Evolutionary conservation across 768 basidiomycete species (phyloP).

Genomic region (Hericium alpestre): DNA sequence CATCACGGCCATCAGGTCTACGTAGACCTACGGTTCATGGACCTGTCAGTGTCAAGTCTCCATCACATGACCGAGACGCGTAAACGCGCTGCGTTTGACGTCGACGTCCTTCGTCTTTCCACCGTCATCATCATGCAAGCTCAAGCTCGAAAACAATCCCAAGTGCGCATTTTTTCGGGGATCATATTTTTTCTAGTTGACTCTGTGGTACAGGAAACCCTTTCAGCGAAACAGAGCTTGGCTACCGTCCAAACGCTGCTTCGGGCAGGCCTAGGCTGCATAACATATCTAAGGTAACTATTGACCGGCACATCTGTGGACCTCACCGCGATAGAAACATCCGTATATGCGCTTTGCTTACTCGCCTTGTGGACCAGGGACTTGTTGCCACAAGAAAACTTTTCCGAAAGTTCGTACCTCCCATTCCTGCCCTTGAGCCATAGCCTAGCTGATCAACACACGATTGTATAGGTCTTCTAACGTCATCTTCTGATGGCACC

Average conservation of each 20-base stretch:
- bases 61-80: background rate
- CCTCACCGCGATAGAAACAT: background rate
- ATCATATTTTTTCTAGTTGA: background rate
- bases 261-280: conserved; percentile 63
- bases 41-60: background rate
- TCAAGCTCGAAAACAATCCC: conserved; percentile 21
- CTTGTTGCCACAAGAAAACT: conserved; percentile 71
- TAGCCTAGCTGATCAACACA: conserved; percentile 2
- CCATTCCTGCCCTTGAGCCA: background rate
- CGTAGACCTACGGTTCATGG: no score
- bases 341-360: conserved; percentile 7
- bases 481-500: conserved; percentile 27
- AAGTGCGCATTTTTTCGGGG: conserved; percentile 11
- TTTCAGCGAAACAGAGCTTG: conserved; percentile 48
- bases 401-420: conserved; percentile 43
- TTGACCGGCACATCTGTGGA: background rate
- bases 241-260: conserved; percentile 64
- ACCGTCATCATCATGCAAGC: conserved; percentile 27
- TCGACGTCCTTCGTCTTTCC: background rate
- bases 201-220: conserved; percentile 14
- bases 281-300: conserved; percentile 59
- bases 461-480: conserved; percentile 38
- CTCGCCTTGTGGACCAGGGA: conserved; percentile 32
- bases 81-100: background rate
- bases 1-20: no score